These are phyloP conservation scores for Rhodomyrtus psidioides DNA, from an alignment of 441 rosid genomes.

Conservation along the genomic window DNA sequence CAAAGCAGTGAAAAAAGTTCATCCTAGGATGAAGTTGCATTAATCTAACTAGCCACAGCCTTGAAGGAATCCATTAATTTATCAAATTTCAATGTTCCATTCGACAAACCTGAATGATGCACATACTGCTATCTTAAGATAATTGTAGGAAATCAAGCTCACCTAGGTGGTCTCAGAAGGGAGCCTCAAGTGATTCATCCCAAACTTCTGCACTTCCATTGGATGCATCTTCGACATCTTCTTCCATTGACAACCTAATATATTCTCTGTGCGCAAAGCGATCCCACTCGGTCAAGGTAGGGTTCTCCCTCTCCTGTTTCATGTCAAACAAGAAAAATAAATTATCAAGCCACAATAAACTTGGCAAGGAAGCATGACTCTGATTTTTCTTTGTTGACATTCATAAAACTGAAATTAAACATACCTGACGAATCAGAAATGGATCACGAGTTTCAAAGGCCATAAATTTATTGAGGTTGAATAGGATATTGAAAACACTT, in stretches of 20 bases:
- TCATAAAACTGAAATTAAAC: not conserved
- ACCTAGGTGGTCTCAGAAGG: conserved; percentile 16
- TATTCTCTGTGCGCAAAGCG: conserved; percentile 98
- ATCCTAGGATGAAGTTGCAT: not conserved
- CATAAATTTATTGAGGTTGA: conserved; percentile 95
- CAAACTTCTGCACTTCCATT: conserved; percentile 97
- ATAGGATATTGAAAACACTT: conserved; percentile 86
- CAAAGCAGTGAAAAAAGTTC: not conserved
- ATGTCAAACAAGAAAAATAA: not conserved
- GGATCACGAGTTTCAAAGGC: conserved; percentile 98
- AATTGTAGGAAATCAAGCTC: not conserved
- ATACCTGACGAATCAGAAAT: conserved; percentile 94
- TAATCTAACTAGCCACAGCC: not conserved
- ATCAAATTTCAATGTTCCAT: not conserved
- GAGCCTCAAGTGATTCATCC: conserved; percentile 98
- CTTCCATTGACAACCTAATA: conserved; percentile 95
- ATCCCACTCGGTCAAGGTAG: conserved; percentile 99
- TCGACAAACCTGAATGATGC: not conserved
- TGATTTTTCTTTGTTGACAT: not conserved
- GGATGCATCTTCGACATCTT: conserved; percentile 93
- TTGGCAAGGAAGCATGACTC: not conserved
- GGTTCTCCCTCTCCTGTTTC: conserved; percentile 92
- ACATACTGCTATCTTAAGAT: not conserved
- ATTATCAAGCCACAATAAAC: not conserved
- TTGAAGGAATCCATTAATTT: not conserved